Percentiles rank a stretch among this genome's conserved stretches.
These are phyloP conservation scores for Chalaropsis ovoidea DNA, from an alignment of 2,329 filamentous ascomycete species.

Conservation along the genomic window DNA sequence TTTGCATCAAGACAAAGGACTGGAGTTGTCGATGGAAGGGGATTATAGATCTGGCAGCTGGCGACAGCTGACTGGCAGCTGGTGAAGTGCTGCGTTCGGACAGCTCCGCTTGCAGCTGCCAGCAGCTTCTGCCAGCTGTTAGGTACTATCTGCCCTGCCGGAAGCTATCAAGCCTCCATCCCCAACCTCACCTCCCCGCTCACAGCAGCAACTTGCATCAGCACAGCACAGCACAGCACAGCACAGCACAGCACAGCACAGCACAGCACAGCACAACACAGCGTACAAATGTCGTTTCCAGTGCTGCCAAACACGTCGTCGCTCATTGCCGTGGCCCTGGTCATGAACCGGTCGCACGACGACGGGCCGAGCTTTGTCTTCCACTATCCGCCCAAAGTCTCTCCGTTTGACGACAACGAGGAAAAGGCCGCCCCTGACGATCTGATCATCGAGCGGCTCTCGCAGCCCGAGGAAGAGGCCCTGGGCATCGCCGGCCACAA, in stretches of 20 bases:
- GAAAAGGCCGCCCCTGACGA: constrained; percentile 42
- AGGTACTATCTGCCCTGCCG: too few relatives aligned
- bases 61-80: not conserved
- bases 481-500: constrained; percentile 27
- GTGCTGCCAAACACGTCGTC: constrained; percentile 45
- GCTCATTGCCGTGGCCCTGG: constrained; percentile 60
- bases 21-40: not conserved
- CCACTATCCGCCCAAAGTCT: constrained; percentile 63
- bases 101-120: not conserved
- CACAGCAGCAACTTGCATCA: not conserved
- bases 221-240: constrained; percentile 25
- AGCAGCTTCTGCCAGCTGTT: not conserved
- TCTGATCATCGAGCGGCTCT: constrained; percentile 40
- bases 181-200: not conserved
- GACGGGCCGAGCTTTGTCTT: constrained; percentile 69
- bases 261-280: constrained; percentile 16
- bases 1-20: not conserved
- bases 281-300: constrained; percentile 39
- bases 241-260: too few relatives aligned
- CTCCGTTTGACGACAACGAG: constrained; percentile 32
- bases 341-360: constrained; percentile 63
- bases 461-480: constrained; percentile 32
- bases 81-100: too few relatives aligned
- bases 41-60: not conserved
- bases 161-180: not conserved